These are phyloP conservation scores for Fomitopsis betulina DNA, from an alignment of 1,284 basidiomycete species.

Conservation along the genomic window DNA sequence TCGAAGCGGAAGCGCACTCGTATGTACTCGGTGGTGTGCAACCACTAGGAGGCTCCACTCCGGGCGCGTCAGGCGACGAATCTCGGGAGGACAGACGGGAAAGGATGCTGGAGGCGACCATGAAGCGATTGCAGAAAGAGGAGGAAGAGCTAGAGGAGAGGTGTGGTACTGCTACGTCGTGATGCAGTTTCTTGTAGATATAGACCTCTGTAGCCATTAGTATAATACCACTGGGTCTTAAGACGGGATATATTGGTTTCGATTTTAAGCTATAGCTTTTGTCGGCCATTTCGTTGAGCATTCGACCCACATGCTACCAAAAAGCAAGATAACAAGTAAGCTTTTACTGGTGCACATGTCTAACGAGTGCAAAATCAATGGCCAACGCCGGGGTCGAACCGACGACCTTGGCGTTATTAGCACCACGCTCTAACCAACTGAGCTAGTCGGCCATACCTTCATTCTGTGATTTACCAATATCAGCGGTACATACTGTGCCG, in stretches of 20 bases:
- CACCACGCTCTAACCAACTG: constrained; percentile 11
- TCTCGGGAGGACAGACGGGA: constrained; percentile 52
- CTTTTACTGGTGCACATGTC: no score
- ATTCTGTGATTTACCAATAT: background rate
- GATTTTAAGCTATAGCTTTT: no score
- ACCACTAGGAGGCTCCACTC: constrained; percentile 24
- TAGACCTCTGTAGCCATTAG: background rate
- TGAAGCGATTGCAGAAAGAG: constrained; percentile 51
- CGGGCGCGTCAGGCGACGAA: constrained; percentile 27
- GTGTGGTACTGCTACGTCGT: constrained; percentile 48
- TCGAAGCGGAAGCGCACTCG: constrained; percentile 48
- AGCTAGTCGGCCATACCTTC: constrained; percentile 7
- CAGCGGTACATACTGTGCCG: background rate
- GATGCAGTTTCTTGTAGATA: background rate
- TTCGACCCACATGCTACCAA: no score
- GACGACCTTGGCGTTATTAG: constrained; percentile 8
- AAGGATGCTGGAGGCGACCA: constrained; percentile 53
- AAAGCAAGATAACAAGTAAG: no score
- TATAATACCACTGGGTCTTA: background rate
- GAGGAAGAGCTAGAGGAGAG: constrained; percentile 70
- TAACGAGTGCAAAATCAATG: background rate
- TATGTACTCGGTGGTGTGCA: constrained; percentile 45
- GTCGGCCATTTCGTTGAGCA: no score
- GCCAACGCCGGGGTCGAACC: constrained; percentile 10
- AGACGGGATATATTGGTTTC: no score